phyloP scores from a whole-genome alignment of 2,329 filamentous ascomycete genomes.

The Bipolaris zeicola region DNA sequence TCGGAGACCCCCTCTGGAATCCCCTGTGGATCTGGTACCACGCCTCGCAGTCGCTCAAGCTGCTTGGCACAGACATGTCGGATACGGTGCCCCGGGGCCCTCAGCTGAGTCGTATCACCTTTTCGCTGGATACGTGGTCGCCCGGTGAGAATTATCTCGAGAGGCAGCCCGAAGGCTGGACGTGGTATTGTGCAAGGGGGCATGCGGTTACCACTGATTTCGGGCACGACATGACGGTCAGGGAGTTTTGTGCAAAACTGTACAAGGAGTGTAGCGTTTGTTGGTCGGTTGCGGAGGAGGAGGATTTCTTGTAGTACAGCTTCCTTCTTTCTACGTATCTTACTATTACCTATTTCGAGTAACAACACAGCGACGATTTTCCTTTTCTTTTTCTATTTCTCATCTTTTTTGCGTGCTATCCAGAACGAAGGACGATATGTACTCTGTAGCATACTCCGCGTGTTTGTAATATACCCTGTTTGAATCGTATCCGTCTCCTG shows the following conservation, averaged over 20 bases:
- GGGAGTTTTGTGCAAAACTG: conserved; percentile 39
- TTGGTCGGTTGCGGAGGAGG: conserved; percentile 19
- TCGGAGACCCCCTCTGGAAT: conserved; percentile 49
- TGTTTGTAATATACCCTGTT: conserved; percentile 87
- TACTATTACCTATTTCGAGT: background rate
- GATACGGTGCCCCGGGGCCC: conserved; percentile 21
- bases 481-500: conserved; percentile 61
- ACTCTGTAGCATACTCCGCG: conserved; percentile 82
- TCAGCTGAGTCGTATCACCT: conserved; percentile 39
- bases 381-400: background rate
- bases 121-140: conserved; percentile 44
- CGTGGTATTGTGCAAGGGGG: conserved; percentile 40
- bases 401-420: conserved; percentile 73
- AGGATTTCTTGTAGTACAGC: background rate
- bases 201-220: conserved; percentile 35
- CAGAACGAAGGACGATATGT: conserved; percentile 81
- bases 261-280: conserved; percentile 38
- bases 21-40: conserved; percentile 50
- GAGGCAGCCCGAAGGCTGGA: conserved; percentile 35
- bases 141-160: conserved; percentile 45
- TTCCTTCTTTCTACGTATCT: background rate
- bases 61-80: conserved; percentile 27
- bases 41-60: conserved; percentile 41
- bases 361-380: background rate
- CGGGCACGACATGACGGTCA: conserved; percentile 28